Evolutionary conservation across 116 monocot species (phyloP).

Genomic region (Dioscorea cayenensis): DNA sequence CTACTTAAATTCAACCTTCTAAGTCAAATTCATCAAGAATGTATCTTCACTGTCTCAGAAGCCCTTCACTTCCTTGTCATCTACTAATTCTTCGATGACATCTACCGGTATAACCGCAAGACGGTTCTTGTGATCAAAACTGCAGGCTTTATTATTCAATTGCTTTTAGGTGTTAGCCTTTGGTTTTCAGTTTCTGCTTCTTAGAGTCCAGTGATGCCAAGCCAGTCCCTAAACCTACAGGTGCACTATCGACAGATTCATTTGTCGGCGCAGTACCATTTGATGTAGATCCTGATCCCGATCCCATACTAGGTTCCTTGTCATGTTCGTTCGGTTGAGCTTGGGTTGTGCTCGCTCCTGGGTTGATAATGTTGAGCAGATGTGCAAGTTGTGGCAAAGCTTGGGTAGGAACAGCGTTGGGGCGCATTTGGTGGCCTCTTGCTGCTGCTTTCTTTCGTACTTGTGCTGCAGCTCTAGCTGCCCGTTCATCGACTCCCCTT

Average conservation of each 20-base stretch:
- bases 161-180: slow-evolving; percentile 4
- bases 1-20: no score
- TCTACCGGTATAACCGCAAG: no score
- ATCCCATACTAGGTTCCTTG: slow-evolving; percentile 7
- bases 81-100: no score
- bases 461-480: slow-evolving; percentile 75
- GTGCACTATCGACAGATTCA: slow-evolving; percentile 19
- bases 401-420: slow-evolving; percentile 49
- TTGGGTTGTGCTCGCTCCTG: slow-evolving; percentile 17
- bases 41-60: no score
- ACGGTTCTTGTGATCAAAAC: neutral
- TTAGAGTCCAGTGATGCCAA: slow-evolving; percentile 51
- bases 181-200: slow-evolving; percentile 64
- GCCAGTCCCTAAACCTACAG: slow-evolving; percentile 71
- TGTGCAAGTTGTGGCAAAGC: slow-evolving; percentile 36
- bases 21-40: no score
- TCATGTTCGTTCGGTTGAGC: slow-evolving; percentile 14
- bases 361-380: slow-evolving; percentile 57
- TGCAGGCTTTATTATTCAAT: neutral
- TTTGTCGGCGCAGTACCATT: slow-evolving; percentile 7
- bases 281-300: neutral
- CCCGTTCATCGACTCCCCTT: slow-evolving; percentile 63
- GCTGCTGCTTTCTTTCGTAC: slow-evolving; percentile 84
- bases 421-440: slow-evolving; percentile 55
- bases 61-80: no score